Evolutionary conservation across 208 protist genomes (phyloP).

Genomic region (Trypanosoma boissoni): DNA sequence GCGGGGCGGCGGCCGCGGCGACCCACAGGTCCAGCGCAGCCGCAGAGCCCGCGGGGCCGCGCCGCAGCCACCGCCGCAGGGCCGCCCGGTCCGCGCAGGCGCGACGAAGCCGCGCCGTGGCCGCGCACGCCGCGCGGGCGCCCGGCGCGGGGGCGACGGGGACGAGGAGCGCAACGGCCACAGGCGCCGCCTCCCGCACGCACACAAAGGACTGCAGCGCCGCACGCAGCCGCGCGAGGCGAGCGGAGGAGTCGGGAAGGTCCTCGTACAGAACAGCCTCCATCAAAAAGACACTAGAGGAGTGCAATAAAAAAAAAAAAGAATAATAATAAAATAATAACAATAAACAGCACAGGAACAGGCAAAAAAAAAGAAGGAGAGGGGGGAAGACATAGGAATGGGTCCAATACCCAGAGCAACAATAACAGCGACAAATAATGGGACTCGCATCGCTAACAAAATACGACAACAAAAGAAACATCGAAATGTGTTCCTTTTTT

Average conservation of each 20-base stretch:
- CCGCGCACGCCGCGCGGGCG: neutral
- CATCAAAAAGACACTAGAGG: constrained; percentile 16
- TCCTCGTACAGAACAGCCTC: constrained; percentile 25
- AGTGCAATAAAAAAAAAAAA: constrained; percentile 2
- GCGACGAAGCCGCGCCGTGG: constrained; percentile 1
- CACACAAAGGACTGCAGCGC: constrained; percentile 18
- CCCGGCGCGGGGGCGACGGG: constrained; percentile 3
- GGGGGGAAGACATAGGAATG: too few relatives aligned
- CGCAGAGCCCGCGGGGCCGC: neutral
- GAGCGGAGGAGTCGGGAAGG: constrained; percentile 2
- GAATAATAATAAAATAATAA: constrained; percentile 1
- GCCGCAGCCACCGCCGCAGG: constrained; percentile 16
- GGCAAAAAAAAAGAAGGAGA: too few relatives aligned
- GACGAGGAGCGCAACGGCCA: constrained; percentile 18
- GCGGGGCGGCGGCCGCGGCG: constrained; percentile 8
- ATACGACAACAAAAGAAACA: too few relatives aligned
- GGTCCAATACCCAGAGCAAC: too few relatives aligned
- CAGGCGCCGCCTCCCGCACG: neutral
- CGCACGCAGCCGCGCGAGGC: constrained; percentile 15
- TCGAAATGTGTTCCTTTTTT: too few relatives aligned
- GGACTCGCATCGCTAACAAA: too few relatives aligned
- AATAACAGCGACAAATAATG: too few relatives aligned
- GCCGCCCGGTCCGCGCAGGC: constrained; percentile 11
- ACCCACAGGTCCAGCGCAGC: constrained; percentile 12
- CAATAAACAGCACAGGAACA: neutral